phyloP scores from a whole-genome alignment of 805 yeast species.

The Kodamaea jinghongensis region DNA sequence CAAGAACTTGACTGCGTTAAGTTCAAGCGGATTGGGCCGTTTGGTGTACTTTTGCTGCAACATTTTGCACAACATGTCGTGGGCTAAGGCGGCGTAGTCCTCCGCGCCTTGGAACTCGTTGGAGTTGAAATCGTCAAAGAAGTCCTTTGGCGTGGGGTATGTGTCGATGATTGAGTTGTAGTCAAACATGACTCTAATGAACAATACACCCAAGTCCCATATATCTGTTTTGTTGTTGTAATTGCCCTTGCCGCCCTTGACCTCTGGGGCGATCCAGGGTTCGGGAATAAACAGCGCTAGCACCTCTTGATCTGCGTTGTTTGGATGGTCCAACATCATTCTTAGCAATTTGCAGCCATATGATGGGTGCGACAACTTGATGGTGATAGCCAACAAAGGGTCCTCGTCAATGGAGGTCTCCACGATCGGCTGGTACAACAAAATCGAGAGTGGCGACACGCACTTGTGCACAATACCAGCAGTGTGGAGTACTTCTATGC shows the following conservation, averaged over 20 bases:
- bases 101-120: conserved; percentile 52
- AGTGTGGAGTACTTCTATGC: conserved; percentile 80
- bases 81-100: conserved; percentile 63
- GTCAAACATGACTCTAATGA: conserved; percentile 42
- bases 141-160: conserved; percentile 47
- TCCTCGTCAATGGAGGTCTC: conserved; percentile 6
- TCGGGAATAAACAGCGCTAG: conserved; percentile 20
- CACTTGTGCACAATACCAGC: conserved; percentile 76
- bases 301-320: conserved; percentile 3
- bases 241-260: conserved; percentile 33
- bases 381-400: conserved; percentile 30
- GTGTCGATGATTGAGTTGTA: conserved; percentile 63
- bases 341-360: conserved; percentile 36
- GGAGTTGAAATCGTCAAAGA: conserved; percentile 22
- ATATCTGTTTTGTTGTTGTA: conserved; percentile 84
- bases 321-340: conserved; percentile 26
- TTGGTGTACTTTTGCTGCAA: conserved; percentile 63
- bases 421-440: conserved; percentile 17
- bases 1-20: conserved; percentile 78
- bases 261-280: conserved; percentile 82
- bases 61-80: conserved; percentile 64
- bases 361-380: conserved; percentile 60
- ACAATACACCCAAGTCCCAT: conserved; percentile 86
- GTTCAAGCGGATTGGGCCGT: conserved; percentile 79
- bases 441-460: conserved; percentile 56